Conservation (phyloP, 176 grass and related monocot species). For the Canna indica region DNA sequence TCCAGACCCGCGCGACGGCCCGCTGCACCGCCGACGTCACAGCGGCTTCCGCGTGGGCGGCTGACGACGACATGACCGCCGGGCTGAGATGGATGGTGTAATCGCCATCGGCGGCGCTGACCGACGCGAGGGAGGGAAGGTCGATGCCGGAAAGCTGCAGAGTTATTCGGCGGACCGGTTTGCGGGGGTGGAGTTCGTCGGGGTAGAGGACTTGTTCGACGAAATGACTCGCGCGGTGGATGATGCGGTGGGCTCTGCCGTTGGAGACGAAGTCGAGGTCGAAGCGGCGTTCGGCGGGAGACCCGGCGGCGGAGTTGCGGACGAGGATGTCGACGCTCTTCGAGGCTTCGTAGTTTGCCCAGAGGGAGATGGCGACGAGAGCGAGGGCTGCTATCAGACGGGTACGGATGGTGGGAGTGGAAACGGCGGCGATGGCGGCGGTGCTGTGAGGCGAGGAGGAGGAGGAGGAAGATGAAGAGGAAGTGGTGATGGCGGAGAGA, state of each 20-base stretch:
- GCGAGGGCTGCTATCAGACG: slow-evolving; percentile 14
- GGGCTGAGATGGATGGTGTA: background rate
- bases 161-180: background rate
- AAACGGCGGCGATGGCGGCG: background rate
- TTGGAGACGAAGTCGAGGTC: slow-evolving; percentile 20
- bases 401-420: background rate
- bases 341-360: slow-evolving; percentile 37
- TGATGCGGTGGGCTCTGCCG: background rate
- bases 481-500: background rate
- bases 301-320: background rate
- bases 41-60: background rate
- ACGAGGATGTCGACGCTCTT: slow-evolving; percentile 10
- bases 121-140: background rate
- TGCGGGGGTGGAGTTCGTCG: background rate
- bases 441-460: background rate
- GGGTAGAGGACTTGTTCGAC: slow-evolving; percentile 12
- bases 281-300: background rate
- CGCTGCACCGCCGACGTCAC: background rate
- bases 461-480: background rate
- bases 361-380: slow-evolving; percentile 18
- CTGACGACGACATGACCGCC: background rate
- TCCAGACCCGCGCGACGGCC: slow-evolving; percentile 2
- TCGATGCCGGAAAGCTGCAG: background rate
- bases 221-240: slow-evolving; percentile 1
- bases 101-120: background rate